These are phyloP conservation scores for Paraglomus brasilianum DNA, from an alignment of 192 early-diverging fungal genomes.

Conservation along the genomic window DNA sequence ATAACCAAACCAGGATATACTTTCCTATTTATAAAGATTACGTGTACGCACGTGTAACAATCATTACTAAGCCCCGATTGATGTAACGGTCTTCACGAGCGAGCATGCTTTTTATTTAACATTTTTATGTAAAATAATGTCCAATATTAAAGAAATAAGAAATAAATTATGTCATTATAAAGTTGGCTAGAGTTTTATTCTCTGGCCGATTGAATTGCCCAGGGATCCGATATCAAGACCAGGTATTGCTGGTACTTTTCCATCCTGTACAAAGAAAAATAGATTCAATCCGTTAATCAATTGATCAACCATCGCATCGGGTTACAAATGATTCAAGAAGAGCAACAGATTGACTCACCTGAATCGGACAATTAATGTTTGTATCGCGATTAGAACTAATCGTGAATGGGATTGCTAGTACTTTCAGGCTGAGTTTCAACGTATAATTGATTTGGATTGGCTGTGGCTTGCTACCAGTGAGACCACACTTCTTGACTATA, in stretches of 20 bases:
- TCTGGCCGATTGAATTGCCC: too few species aligned
- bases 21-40: too few species aligned
- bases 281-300: background rate
- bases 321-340: background rate
- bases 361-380: slow-evolving; percentile 24
- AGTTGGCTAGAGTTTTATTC: too few species aligned
- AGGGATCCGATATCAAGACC: slow-evolving; percentile 19
- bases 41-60: too few species aligned
- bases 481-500: slow-evolving; percentile 45
- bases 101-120: too few species aligned
- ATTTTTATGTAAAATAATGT: too few species aligned
- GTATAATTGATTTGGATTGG: slow-evolving; percentile 46
- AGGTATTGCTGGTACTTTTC: slow-evolving; percentile 22
- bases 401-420: slow-evolving; percentile 45
- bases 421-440: slow-evolving; percentile 46
- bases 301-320: background rate
- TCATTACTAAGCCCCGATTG: too few species aligned
- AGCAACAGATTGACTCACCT: slow-evolving; percentile 4
- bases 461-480: slow-evolving; percentile 25
- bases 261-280: slow-evolving; percentile 4
- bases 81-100: too few species aligned
- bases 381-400: slow-evolving; percentile 26
- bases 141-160: too few species aligned
- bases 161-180: too few species aligned
- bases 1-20: too few species aligned